Evolutionary conservation across 805 yeast species (phyloP), one percentile per base, ranked within the genome.

Genomic region (Suhomyces pyralidae): DNA sequence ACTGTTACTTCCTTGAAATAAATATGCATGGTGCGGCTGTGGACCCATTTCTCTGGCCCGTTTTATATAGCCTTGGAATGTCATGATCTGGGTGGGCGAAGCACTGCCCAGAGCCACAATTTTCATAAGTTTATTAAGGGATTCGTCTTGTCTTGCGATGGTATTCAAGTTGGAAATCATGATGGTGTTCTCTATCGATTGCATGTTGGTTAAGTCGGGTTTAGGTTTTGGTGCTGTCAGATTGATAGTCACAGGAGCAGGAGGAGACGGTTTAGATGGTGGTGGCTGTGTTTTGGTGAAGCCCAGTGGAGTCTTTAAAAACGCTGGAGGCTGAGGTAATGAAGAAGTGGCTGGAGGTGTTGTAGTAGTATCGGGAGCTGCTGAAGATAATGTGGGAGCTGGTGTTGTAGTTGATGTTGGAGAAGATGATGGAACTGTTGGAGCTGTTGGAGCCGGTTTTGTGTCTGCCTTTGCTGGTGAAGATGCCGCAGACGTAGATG

Each of bases 61-160:
- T 54, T 82, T 84, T 52, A 93, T 90, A 60, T 88, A 88, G 19
- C 80, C 84, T 66, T 92, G 96, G 66, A 93, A 93, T 45, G 82
- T 84, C 22, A 81, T 73, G 15, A 93, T 86, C 65, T 90, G 93
- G 6, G 79, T 84, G 5, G 82, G 80, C 0, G 83, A 67, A 0
- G 97, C 97, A 22, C 76, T 78, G 4, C 96, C 96, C 51, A 86
- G 80, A 0, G 98, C 97, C 2, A 93, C 97, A 5, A 79, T 80
- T 56, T 85, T 84, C 97, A 93, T 91, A 49, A 93, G 71, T 0
- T 79, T 69, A 57, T 84, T 86, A 48, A 93, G 69, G 4, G 84
- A 78, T 0, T 82, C 77, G 61, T 91, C 96, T 4, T 78, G 76
- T 40, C 86, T 79, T 0, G 97, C 97, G 69, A 93, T 84, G 0